These are phyloP conservation scores for Moelleriella libera DNA, from an alignment of 2,329 filamentous ascomycete species.

Conservation along the genomic window DNA sequence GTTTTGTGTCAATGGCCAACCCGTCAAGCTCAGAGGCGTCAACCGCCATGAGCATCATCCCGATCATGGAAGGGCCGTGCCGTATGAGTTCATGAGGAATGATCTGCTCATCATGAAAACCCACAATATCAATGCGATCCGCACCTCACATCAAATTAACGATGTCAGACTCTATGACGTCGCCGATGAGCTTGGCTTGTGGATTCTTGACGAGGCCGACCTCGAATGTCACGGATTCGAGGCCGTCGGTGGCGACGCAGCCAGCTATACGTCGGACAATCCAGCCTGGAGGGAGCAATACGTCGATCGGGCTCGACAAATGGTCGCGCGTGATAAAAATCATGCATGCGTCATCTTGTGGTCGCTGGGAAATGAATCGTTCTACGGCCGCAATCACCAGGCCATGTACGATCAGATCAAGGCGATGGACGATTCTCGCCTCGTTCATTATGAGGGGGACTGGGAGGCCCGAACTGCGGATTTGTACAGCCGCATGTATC, in stretches of 20 bases:
- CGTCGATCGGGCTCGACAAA: conserved; percentile 48
- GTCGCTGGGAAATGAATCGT: conserved; percentile 60
- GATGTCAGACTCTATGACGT: conserved; percentile 46
- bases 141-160: conserved; percentile 53
- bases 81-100: conserved; percentile 41
- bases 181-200: conserved; percentile 49
- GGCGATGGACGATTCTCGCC: conserved; percentile 37
- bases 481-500: conserved; percentile 54
- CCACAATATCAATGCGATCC: conserved; percentile 56
- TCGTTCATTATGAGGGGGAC: conserved; percentile 54
- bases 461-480: conserved; percentile 42
- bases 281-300: conserved; percentile 50
- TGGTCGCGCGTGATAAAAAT: conserved; percentile 46
- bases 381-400: conserved; percentile 52
- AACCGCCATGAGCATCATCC: conserved; percentile 62
- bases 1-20: conserved; percentile 49
- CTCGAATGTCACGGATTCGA: conserved; percentile 39
- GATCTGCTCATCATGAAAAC: conserved; percentile 54
- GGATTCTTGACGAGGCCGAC: conserved; percentile 45
- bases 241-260: conserved; percentile 18
- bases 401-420: conserved; percentile 55
- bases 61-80: conserved; percentile 45
- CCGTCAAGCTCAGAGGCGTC: conserved; percentile 51
- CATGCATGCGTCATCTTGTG: conserved; percentile 55
- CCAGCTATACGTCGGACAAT: conserved; percentile 40